Evolutionary conservation across 1,284 basidiomycete genomes (phyloP), one percentile per base, ranked within the genome.

Genomic region (Coniferiporia weirii): DNA sequence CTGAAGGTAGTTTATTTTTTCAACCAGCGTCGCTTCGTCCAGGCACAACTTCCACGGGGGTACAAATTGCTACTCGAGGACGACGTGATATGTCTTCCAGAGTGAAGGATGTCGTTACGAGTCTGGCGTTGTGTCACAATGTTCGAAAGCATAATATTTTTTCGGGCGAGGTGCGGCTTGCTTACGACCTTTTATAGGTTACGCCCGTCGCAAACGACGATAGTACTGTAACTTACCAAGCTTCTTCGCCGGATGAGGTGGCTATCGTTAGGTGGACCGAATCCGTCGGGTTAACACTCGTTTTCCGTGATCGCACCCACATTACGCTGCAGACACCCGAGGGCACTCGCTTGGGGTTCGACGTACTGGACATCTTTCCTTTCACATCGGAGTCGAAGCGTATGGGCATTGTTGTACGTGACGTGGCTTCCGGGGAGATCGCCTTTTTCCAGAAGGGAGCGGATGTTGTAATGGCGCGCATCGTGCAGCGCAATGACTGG

Each of bases 181-280:
- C 32, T 34, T 32, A 49, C 35, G 48, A 52, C 32, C 52, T 52
- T n/a, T 54, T 64, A n/a, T n/a, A 95, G 93, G 94, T 98, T 47
- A 99, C 96, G 0, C 97, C 97, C 0, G 93, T 98, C 1, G 83
- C 80, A 12, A 94, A 97, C 68, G 96, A 98, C 66, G 96, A 98
- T 67, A 94, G 93, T 5, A 84, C 85, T 0, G 79, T 97, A 46
- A 97, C 95, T 0, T 99, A 99, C 69, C 96, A 99, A 78, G 97
- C 97, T 0, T 96, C 95, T 0, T 98, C 95, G 0, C 97, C 97
- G 0, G 97, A 99, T 69, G 97, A 99, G 76, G 97, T 98, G 35
- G 97, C 97, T 52, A 98, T 99, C 64, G 96, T 99, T n/a, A 84
- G 87, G 65, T 99, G 94, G 94, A 98, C 96, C 1, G 90, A 94